Percentiles rank a stretch among this genome's conserved stretches.
phyloP scores from a whole-genome alignment of 2,329 filamentous ascomycete genomes.

The Samsoniella hepiali region DNA sequence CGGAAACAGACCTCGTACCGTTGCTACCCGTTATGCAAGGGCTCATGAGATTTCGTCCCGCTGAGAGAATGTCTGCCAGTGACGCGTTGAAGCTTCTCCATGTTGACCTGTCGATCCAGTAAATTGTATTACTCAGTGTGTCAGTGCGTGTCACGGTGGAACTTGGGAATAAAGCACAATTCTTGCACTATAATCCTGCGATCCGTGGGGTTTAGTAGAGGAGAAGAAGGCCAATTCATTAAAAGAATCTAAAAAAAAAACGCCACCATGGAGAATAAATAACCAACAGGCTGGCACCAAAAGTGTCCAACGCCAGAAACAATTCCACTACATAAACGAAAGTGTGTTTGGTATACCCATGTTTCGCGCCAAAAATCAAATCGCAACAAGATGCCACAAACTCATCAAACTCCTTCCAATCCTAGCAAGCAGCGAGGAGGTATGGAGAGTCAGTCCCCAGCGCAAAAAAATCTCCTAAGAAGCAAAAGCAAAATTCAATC shows the following conservation, averaged over 20 bases:
- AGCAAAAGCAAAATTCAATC: background rate
- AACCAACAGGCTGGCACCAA: background rate
- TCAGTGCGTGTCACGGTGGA: too few species aligned
- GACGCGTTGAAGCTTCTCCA: slow-evolving; percentile 1
- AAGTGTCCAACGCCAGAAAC: background rate
- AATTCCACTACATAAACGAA: slow-evolving; percentile 4
- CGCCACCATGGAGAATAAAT: slow-evolving; percentile 1
- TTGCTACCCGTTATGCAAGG: slow-evolving; percentile 14
- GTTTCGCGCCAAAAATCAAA: background rate
- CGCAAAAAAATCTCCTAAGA: too few species aligned
- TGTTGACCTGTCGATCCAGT: too few species aligned
- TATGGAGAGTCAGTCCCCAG: too few species aligned
- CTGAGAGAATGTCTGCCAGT: background rate
- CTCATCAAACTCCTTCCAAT: background rate
- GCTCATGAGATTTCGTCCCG: slow-evolving; percentile 9
- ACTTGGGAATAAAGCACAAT: too few species aligned
- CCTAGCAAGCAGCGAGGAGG: background rate
- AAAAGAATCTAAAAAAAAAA: slow-evolving; percentile 11
- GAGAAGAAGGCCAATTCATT: slow-evolving; percentile 9
- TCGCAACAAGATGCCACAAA: background rate
- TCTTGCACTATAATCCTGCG: too few species aligned
- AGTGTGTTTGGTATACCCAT: slow-evolving; percentile 12
- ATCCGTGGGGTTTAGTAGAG: too few species aligned
- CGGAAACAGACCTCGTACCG: background rate
- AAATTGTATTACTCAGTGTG: too few species aligned